Percentiles rank a stretch among this genome's conserved stretches.
These are phyloP conservation scores for Thermothelomyces thermophilus DNA, from an alignment of 2,329 filamentous ascomycete genomes.

Conservation along the genomic window DNA sequence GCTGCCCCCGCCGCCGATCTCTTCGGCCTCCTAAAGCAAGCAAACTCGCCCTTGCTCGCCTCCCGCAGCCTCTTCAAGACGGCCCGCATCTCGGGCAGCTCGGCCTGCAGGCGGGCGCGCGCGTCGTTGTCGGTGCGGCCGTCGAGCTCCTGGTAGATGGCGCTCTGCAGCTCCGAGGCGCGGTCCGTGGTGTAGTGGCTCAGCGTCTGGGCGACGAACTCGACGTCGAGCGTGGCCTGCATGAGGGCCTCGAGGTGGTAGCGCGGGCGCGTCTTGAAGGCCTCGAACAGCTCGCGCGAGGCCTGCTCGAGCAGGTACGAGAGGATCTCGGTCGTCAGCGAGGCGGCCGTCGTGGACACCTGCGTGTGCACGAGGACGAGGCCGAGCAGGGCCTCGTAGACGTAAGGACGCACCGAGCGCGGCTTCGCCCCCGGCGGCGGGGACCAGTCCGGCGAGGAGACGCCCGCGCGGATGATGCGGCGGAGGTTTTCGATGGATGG, in stretches of 20 bases:
- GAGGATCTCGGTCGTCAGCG: conserved; percentile 73
- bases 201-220: conserved; percentile 92
- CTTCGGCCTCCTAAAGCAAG: conserved; percentile 68
- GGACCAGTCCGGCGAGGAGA: conserved; percentile 65
- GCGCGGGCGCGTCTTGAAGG: conserved; percentile 60
- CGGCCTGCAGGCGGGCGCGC: conserved; percentile 69
- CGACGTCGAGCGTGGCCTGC: conserved; percentile 95
- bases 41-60: conserved; percentile 76
- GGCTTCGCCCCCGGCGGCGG: conserved; percentile 54
- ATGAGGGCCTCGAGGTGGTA: conserved; percentile 80
- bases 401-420: conserved; percentile 73
- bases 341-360: conserved; percentile 69
- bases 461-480: conserved; percentile 64
- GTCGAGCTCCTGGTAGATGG: conserved; percentile 90
- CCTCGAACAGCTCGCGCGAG: conserved; percentile 70
- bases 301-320: conserved; percentile 81
- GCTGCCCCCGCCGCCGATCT: conserved; percentile 32
- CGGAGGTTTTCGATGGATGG: conserved; percentile 65
- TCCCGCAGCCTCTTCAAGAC: conserved; percentile 80
- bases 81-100: conserved; percentile 82
- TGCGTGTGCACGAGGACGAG: conserved; percentile 91
- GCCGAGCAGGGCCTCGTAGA: conserved; percentile 77
- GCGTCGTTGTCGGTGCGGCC: conserved; percentile 83
- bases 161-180: conserved; percentile 73
- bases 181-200: conserved; percentile 81